A percentile compares a stretch with the other conserved stretches of the same genome.
These are phyloP conservation scores for Achaetomium macrosporum DNA, from an alignment of 2,329 filamentous ascomycete genomes.

Conservation along the genomic window DNA sequence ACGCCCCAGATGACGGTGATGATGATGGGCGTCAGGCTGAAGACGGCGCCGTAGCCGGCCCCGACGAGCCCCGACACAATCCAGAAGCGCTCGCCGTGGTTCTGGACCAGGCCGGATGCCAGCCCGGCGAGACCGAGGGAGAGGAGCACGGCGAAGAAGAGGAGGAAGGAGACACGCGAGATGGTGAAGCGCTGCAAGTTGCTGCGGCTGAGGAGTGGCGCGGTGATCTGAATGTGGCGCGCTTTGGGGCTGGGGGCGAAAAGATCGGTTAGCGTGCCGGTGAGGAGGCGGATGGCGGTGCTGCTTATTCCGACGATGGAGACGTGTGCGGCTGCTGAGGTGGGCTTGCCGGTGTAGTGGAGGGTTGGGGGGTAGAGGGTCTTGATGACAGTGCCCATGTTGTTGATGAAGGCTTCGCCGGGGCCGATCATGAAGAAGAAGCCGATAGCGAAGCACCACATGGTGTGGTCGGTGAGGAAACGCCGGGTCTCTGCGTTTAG, in stretches of 20 bases:
- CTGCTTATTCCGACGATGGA: constrained; percentile 87
- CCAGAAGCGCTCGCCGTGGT: constrained; percentile 75
- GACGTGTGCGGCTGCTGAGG: constrained; percentile 78
- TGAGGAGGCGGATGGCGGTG: constrained; percentile 82
- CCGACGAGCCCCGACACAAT: constrained; percentile 78
- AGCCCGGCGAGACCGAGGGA: constrained; percentile 72
- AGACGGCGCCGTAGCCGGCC: constrained; percentile 87
- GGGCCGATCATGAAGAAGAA: constrained; percentile 93
- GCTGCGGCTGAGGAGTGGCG: constrained; percentile 20
- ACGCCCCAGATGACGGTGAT: constrained; percentile 98
- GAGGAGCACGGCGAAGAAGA: constrained; percentile 67
- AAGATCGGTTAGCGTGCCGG: constrained; percentile 81
- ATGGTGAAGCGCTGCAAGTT: constrained; percentile 45
- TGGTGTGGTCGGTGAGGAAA: constrained; percentile 82
- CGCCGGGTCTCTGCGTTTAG: constrained; percentile 84
- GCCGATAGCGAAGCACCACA: constrained; percentile 89
- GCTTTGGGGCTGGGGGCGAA: constrained; percentile 65
- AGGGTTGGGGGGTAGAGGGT: constrained; percentile 64
- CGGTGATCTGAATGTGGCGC: constrained; percentile 47
- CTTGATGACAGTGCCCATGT: constrained; percentile 86
- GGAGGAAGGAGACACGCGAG: constrained; percentile 74
- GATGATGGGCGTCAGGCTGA: constrained; percentile 83
- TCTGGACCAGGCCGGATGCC: constrained; percentile 68
- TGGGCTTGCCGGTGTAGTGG: constrained; percentile 37
- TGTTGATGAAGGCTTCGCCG: constrained; percentile 98